Percentiles rank a stretch among this genome's conserved stretches.
Conservation (phyloP, 176 grass and related monocot genomes). For the Tillandsia fasciculata region DNA sequence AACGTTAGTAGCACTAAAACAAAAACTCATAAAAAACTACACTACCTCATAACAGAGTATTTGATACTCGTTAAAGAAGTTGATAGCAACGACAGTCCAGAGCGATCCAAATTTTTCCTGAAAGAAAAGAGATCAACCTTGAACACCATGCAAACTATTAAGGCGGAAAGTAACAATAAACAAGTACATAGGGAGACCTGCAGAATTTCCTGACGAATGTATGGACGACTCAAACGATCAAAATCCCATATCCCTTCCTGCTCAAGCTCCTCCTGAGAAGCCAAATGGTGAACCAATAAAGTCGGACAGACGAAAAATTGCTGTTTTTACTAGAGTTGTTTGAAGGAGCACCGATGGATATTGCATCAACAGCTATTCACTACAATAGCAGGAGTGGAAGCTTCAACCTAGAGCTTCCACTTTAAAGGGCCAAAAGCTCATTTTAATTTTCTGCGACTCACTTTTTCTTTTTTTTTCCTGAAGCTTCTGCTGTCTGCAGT, state of each 20-base stretch:
- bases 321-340: no score
- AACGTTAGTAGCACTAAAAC: not conserved
- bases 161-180: not conserved
- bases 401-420: no score
- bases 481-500: no score
- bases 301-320: conserved; percentile 6
- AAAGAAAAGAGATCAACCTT: conserved; percentile 6
- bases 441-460: no score
- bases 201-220: conserved; percentile 66
- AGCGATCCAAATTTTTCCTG: conserved; percentile 85
- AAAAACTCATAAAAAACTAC: not conserved
- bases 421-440: no score
- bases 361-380: no score
- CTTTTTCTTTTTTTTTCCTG: no score
- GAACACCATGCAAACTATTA: not conserved
- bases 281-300: conserved; percentile 27
- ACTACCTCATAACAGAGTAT: conserved; percentile 83
- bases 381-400: no score
- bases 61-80: conserved; percentile 86
- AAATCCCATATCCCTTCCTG: conserved; percentile 94
- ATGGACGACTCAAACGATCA: conserved; percentile 82
- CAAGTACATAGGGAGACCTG: conserved; percentile 31
- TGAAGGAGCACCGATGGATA: no score
- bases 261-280: conserved; percentile 77
- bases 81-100: conserved; percentile 65